Percentiles rank a stretch among this genome's conserved stretches.
Evolutionary conservation across 805 yeast species (phyloP).

Genomic region (Ogataea allantospora): DNA sequence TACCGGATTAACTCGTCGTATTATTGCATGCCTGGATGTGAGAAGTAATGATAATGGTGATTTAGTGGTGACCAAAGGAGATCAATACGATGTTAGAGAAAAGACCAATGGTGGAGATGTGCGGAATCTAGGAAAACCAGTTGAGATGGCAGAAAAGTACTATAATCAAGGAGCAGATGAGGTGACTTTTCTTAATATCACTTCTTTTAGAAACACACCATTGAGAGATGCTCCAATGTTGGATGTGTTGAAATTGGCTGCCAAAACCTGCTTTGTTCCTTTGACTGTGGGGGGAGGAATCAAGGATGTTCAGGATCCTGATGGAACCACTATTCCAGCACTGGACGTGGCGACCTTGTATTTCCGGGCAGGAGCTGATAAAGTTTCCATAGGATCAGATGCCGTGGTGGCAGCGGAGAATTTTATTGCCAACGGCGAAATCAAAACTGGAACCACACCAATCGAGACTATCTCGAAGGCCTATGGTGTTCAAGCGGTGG

Average conservation of each 20-base stretch:
- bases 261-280: slow-evolving; percentile 92
- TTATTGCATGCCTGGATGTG: slow-evolving; percentile 97
- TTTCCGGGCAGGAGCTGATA: slow-evolving; percentile 97
- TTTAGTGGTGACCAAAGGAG: slow-evolving; percentile 97
- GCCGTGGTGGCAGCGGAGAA: slow-evolving; percentile 90
- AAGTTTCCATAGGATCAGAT: slow-evolving; percentile 96
- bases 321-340: slow-evolving; percentile 76
- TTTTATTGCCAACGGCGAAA: slow-evolving; percentile 57
- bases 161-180: slow-evolving; percentile 97
- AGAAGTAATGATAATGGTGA: slow-evolving; percentile 93
- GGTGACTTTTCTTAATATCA: slow-evolving; percentile 89
- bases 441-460: slow-evolving; percentile 74
- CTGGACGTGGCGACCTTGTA: slow-evolving; percentile 87
- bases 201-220: slow-evolving; percentile 94
- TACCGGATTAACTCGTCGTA: slow-evolving; percentile 78
- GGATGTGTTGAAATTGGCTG: slow-evolving; percentile 77
- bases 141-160: slow-evolving; percentile 85
- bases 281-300: slow-evolving; percentile 98
- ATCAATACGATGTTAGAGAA: slow-evolving; percentile 96
- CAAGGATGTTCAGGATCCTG: slow-evolving; percentile 84
- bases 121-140: slow-evolving; percentile 95
- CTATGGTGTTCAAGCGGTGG: slow-evolving; percentile 97
- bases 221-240: slow-evolving; percentile 92
- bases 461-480: slow-evolving; percentile 90
- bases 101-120: slow-evolving; percentile 59